phyloP scores from a whole-genome alignment of 345 rosid genomes.

The Nephelium lappaceum region DNA sequence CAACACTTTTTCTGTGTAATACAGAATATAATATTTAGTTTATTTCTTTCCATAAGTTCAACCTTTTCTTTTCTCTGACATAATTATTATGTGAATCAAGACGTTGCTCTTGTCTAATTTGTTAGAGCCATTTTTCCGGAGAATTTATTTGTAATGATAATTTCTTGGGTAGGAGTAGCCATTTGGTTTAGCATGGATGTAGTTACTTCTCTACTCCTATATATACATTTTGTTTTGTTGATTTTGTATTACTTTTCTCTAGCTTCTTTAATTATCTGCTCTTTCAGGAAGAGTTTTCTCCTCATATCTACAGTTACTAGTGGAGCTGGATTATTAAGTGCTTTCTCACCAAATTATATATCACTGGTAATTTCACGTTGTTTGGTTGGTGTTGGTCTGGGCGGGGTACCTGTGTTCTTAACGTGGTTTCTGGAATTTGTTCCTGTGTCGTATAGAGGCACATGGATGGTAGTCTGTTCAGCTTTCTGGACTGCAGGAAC shows the following conservation, averaged over 20 bases:
- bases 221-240: not conserved
- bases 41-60: not conserved
- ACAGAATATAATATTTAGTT: not conserved
- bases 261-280: constrained; percentile 6
- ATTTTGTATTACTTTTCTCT: not conserved
- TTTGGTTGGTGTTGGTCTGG: constrained; percentile 65
- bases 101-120: not conserved
- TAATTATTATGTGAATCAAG: not conserved
- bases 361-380: constrained; percentile 41
- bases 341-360: constrained; percentile 53
- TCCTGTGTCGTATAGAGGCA: constrained; percentile 56
- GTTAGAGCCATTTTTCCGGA: not conserved
- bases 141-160: not conserved
- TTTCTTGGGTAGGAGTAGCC: not conserved
- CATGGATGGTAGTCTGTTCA: constrained; percentile 63
- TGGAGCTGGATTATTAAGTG: constrained; percentile 57
- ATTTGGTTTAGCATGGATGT: not conserved
- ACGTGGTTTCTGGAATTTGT: constrained; percentile 63
- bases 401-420: constrained; percentile 58
- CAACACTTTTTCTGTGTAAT: too few relatives aligned
- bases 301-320: constrained; percentile 45
- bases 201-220: not conserved
- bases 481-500: constrained; percentile 61
- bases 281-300: constrained; percentile 54
- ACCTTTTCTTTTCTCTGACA: not conserved